These are phyloP conservation scores for Dipodascopsis uninucleata DNA, from an alignment of 805 yeast genomes.

Conservation along the genomic window DNA sequence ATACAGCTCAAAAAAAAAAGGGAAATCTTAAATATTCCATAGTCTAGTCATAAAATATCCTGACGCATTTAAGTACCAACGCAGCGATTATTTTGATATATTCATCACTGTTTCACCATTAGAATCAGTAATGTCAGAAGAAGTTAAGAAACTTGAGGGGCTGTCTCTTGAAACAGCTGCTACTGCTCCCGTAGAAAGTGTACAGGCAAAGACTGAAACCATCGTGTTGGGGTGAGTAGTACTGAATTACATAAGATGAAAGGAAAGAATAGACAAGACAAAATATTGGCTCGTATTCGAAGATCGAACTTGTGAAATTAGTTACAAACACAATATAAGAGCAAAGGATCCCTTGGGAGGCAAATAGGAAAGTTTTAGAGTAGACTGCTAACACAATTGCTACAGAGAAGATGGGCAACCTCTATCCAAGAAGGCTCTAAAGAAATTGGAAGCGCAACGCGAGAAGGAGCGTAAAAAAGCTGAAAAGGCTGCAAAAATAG, in stretches of 20 bases:
- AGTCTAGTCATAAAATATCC: background rate
- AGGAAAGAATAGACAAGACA: too few species aligned
- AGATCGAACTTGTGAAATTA: background rate
- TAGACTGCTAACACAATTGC: conserved; percentile 10
- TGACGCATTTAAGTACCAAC: background rate
- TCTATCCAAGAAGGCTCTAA: conserved; percentile 86
- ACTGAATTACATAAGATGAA: too few species aligned
- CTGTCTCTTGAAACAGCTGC: conserved; percentile 8
- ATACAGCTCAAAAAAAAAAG: background rate
- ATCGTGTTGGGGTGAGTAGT: conserved; percentile 19
- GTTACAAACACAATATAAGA: background rate
- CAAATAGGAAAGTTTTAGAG: too few species aligned
- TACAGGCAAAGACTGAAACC: background rate
- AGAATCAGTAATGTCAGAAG: conserved; percentile 15
- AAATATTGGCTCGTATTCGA: too few species aligned
- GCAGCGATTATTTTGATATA: background rate
- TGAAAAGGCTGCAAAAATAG: conserved; percentile 84
- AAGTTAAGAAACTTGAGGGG: conserved; percentile 8
- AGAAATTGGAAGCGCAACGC: conserved; percentile 87
- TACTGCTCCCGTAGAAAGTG: conserved; percentile 6
- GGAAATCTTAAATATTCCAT: background rate
- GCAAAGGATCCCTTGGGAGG: background rate
- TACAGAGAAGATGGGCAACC: conserved; percentile 79
- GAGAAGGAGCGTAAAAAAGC: conserved; percentile 92
- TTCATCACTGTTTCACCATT: background rate